phyloP scores from a whole-genome alignment of 164 flowering plant species.

The Stephania japonica region DNA sequence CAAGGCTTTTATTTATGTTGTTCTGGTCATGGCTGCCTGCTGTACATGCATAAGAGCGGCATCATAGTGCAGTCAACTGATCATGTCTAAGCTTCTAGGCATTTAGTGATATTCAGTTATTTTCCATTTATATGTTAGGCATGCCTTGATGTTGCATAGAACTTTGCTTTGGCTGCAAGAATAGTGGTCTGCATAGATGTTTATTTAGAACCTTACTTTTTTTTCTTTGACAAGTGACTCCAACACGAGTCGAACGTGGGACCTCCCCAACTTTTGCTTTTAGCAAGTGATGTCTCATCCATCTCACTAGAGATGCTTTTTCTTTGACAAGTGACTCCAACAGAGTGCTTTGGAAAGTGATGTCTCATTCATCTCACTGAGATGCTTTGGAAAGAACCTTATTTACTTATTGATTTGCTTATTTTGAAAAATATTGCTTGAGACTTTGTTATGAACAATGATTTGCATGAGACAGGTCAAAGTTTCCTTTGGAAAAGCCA shows the following conservation, averaged over 20 bases:
- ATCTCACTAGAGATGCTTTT: no score
- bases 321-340: no score
- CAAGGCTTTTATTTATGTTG: neutral
- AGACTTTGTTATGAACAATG: conserved; percentile 1
- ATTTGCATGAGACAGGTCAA: conserved; percentile 39
- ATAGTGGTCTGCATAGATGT: neutral
- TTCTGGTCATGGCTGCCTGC: neutral
- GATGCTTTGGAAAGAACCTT: no score
- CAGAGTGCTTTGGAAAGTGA: no score
- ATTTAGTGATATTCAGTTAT: neutral
- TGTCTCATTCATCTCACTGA: no score
- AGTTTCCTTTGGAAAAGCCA: conserved; percentile 34
- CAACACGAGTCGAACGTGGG: no score
- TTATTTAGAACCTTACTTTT: neutral
- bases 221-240: no score
- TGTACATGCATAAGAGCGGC: neutral
- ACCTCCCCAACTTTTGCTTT: no score
- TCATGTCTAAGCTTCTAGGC: neutral
- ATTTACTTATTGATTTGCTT: no score
- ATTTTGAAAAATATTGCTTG: neutral
- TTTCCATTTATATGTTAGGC: neutral
- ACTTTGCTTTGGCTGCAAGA: neutral
- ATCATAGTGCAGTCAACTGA: neutral
- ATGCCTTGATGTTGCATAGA: neutral
- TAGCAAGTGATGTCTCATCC: no score